Evolutionary conservation across 225 moss, liverwort and hornwort species (phyloP).

Genomic region (Lunularia cruciata): DNA sequence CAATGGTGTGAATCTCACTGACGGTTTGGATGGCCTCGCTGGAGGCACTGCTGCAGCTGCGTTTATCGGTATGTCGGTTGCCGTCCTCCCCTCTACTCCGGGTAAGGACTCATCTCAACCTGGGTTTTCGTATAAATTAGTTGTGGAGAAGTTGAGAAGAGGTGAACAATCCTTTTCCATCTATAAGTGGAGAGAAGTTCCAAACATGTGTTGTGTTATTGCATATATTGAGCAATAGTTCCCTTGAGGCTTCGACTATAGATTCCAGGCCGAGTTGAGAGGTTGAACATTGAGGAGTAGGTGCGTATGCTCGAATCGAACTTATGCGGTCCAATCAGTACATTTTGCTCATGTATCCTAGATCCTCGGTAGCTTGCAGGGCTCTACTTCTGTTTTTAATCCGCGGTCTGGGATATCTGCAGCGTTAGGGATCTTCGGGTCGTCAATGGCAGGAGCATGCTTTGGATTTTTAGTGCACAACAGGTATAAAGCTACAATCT

Average conservation of each 20-base stretch:
- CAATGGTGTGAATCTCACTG: constrained; percentile 95
- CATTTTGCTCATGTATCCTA: too few relatives aligned
- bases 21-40: constrained; percentile 95
- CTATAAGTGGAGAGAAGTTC: too few relatives aligned
- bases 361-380: too few relatives aligned
- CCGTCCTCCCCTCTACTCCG: constrained; percentile 71
- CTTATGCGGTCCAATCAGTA: too few relatives aligned
- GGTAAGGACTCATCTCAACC: constrained; percentile 30
- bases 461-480: constrained; percentile 88
- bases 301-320: too few relatives aligned
- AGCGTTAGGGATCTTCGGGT: constrained; percentile 85
- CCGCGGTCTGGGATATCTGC: constrained; percentile 4
- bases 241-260: too few relatives aligned
- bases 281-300: too few relatives aligned
- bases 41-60: constrained; percentile 88
- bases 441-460: constrained; percentile 97
- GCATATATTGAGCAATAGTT: too few relatives aligned
- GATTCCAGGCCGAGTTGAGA: too few relatives aligned
- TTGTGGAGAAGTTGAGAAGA: neutral
- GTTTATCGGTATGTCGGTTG: constrained; percentile 80
- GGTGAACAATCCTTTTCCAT: neutral
- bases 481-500: constrained; percentile 74
- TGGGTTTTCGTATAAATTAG: neutral
- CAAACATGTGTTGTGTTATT: too few relatives aligned
- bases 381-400: too few relatives aligned